Conservation (phyloP, 2,329 filamentous ascomycete species). For the Fusarium musae region DNA sequence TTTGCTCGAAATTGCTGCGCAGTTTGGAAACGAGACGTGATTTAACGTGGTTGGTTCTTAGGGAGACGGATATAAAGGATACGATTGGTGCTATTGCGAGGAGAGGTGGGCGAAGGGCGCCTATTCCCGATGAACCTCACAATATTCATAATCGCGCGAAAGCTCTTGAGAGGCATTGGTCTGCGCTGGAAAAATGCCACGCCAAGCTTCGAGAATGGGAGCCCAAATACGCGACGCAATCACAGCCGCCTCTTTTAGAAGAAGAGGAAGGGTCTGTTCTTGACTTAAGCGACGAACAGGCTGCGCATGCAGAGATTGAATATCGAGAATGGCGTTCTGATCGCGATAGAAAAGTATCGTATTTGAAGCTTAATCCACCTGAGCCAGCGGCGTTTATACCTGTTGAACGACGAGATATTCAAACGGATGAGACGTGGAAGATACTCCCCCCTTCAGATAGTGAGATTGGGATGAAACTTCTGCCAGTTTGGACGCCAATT, state of each 20-base stretch:
- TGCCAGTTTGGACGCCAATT: slow-evolving; percentile 17
- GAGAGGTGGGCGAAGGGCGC: slow-evolving; percentile 3
- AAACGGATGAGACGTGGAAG: slow-evolving; percentile 21
- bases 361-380: background rate
- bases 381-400: slow-evolving; percentile 8
- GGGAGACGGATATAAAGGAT: slow-evolving; percentile 20
- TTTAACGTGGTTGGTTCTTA: slow-evolving; percentile 14
- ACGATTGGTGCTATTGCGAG: slow-evolving; percentile 22
- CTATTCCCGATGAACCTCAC: slow-evolving; percentile 21
- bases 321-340: slow-evolving; percentile 22
- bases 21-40: slow-evolving; percentile 29
- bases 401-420: slow-evolving; percentile 6
- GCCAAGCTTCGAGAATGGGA: slow-evolving; percentile 29
- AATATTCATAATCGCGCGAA: slow-evolving; percentile 8
- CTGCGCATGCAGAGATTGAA: slow-evolving; percentile 11
- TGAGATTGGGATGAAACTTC: background rate
- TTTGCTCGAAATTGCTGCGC: slow-evolving; percentile 20
- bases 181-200: slow-evolving; percentile 28
- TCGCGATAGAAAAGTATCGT: slow-evolving; percentile 17
- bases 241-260: background rate
- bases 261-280: background rate
- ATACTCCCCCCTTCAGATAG: background rate
- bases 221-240: slow-evolving; percentile 9
- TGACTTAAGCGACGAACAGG: slow-evolving; percentile 15
- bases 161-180: slow-evolving; percentile 23